Evolutionary conservation across 768 basidiomycete genomes (phyloP), one percentile per base, ranked within the genome.

Genomic region (Albatrellus ellisii): DNA sequence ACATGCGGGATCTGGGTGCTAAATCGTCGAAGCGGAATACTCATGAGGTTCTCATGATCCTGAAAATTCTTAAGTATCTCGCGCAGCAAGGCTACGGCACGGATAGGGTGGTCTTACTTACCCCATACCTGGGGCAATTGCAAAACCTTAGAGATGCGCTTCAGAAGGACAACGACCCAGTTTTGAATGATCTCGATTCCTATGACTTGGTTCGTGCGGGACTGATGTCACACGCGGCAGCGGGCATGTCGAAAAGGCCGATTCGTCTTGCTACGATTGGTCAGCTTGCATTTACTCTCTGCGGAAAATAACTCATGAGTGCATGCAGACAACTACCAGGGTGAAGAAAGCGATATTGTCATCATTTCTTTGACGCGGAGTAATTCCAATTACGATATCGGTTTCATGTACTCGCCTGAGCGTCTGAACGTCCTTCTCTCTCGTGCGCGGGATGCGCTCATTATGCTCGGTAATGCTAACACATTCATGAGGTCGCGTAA

Each of bases 331-430:
- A 84, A 83, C 49, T 84, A 81, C 46, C 81, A 83, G 52, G 80
- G 80, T 2, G 81, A 83, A 53, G 79, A 83, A 55, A 74, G 75
- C 26, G 70, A 82, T 37, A 75, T 84, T 36, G 75, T 84, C 20
- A 59, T 84, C 26, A 64, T 67, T 4, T 73, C 70, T 9, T 55
- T 84, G 25, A 78, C 75, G 0, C 58, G 80, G 36, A 79, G 77
- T 47, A 81, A 84, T 44, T 4, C 59, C 0, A 43, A 56, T 0
- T 52, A 66, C 37, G 69, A 75, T 43, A 82, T 83, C 18, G 79
- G 81, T 1, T 83, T 84, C 59, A 80, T 84, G 79, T 69, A 58
- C 26, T 66, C 79, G 2, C 71, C 76, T 0, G 77, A 83, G 55
- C 72, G 80, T 17, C 60, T 83, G 18, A 84, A 80, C 41, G 80